These are phyloP conservation scores for Harringtonia aguacate DNA, from an alignment of 2,329 filamentous ascomycete species.

Conservation along the genomic window DNA sequence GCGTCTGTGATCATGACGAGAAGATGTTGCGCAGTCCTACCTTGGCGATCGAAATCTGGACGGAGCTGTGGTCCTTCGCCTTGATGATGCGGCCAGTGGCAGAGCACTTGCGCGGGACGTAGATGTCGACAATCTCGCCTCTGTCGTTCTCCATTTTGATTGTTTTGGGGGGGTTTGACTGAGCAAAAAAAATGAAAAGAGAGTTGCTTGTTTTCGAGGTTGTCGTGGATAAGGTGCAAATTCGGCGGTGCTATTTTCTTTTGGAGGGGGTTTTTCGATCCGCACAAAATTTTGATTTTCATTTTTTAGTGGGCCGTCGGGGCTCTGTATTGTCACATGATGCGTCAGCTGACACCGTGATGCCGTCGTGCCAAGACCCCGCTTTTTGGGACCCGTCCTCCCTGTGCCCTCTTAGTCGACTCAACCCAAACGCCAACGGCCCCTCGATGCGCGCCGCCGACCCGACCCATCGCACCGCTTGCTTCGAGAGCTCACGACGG, in stretches of 20 bases:
- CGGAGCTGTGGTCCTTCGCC: constrained; percentile 98
- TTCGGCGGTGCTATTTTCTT: neutral
- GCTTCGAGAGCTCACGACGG: too few species aligned
- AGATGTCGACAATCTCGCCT: constrained; percentile 28
- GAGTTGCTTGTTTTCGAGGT: neutral
- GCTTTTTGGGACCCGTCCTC: neutral
- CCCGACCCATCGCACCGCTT: too few species aligned
- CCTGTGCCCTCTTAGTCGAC: too few species aligned
- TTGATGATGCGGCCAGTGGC: constrained; percentile 99
- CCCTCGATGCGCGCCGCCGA: too few species aligned
- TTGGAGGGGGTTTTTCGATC: constrained; percentile 3
- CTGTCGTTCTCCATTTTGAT: constrained; percentile 98
- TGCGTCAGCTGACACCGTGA: constrained; percentile 19
- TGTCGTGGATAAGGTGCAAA: neutral
- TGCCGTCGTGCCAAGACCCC: constrained; percentile 10
- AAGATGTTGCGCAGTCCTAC: constrained; percentile 2
- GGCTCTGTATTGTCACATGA: constrained; percentile 8
- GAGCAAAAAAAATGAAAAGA: neutral
- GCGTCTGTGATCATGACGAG: neutral
- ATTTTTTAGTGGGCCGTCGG: neutral
- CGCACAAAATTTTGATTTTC: constrained; percentile 10
- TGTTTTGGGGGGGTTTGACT: constrained; percentile 10
- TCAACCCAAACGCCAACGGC: too few species aligned
- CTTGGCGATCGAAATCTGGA: constrained; percentile 95
- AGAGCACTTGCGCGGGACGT: constrained; percentile 98